Base-by-base conservation (phyloP, 176 grass and related monocot genomes). In the Aechmea fasciata region DNA sequence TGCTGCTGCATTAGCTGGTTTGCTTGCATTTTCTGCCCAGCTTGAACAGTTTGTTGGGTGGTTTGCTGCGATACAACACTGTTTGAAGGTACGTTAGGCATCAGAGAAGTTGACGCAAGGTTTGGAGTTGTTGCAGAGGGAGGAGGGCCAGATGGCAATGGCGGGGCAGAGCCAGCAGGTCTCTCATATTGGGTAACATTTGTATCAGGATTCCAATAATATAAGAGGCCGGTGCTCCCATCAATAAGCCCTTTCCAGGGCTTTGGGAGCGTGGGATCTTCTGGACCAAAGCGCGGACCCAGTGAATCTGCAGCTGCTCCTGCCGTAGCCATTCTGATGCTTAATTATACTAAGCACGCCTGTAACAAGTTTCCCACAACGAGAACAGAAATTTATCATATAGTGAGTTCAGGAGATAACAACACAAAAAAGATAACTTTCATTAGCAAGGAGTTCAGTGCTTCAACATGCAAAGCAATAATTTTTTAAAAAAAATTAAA, bases 141-240 rank as follows among this genome's bases (percentile, higher is more conserved):
- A 5, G 80, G 73, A 69, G 70, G 73, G 47, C 79, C 80, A 9
- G 71, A 15, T 0, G 86, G 86, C 68, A 90, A 18, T 0, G 76
- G 85, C 13, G 76, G 73, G 0, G 18, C 65, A 1, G 55, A 70
- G 0, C 68, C 61, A 8, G 28, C 67, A 0, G 94, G 94, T 54
- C 71, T 90, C 72, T 99, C 94, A 2, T 99, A 93, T 69, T 99
- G 94, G 11, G 94, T 99, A 3, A 90, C 65, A 64, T 99, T 99
- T 6, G 87, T 93, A 55, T 99, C 94, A 5, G 89, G 89, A 69
- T 99, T 99, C 94, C 94, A 99, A 68, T 99, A 99, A 77, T 99
- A 99, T 33, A 99, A 50, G 0, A 80, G 14, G 26, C 83, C 77
- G 1, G 89, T 90, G 0, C 61, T 73, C 13, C 94, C 94, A 15